Percentiles rank a stretch among this genome's conserved stretches.
phyloP scores from a whole-genome alignment of 768 basidiomycete genomes.

The Mycena amicta region DNA sequence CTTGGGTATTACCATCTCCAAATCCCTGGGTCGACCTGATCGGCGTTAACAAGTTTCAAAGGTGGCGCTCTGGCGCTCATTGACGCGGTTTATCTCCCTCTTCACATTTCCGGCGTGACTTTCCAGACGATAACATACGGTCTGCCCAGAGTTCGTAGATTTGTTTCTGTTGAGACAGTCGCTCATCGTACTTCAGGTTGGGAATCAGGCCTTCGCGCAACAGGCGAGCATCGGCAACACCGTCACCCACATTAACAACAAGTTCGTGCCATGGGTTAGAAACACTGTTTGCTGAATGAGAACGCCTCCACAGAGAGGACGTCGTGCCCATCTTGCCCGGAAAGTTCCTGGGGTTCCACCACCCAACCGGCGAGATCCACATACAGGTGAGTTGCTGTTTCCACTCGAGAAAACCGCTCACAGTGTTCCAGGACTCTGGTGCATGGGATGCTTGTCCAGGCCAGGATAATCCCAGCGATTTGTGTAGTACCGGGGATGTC shows the following conservation, averaged over 20 bases:
- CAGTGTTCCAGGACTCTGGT: constrained; percentile 17
- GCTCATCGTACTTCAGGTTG: constrained; percentile 36
- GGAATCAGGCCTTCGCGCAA: constrained; percentile 64
- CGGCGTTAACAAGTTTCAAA: constrained; percentile 1
- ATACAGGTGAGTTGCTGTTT: constrained; percentile 24
- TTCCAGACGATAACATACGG: constrained; percentile 44
- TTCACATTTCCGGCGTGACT: constrained; percentile 45
- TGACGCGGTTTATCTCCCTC: constrained; percentile 56
- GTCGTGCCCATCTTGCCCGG: constrained; percentile 37
- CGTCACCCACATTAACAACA: constrained; percentile 66
- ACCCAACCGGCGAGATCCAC: constrained; percentile 45
- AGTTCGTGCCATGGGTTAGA: no score
- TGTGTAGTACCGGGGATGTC: constrained; percentile 1
- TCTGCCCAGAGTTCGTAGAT: constrained; percentile 44
- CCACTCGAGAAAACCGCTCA: no score
- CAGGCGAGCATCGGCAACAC: constrained; percentile 54
- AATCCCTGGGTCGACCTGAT: constrained; percentile 6
- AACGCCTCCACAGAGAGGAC: constrained; percentile 26
- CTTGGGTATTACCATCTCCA: constrained; percentile 38
- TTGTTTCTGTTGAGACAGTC: no score
- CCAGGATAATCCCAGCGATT: background rate
- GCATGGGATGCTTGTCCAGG: constrained; percentile 34
- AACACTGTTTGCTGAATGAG: no score
- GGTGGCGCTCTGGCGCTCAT: constrained; percentile 60
- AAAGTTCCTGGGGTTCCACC: constrained; percentile 39